Base-by-base conservation (phyloP, 345 rosid species). In the Fremontodendron californicum region DNA sequence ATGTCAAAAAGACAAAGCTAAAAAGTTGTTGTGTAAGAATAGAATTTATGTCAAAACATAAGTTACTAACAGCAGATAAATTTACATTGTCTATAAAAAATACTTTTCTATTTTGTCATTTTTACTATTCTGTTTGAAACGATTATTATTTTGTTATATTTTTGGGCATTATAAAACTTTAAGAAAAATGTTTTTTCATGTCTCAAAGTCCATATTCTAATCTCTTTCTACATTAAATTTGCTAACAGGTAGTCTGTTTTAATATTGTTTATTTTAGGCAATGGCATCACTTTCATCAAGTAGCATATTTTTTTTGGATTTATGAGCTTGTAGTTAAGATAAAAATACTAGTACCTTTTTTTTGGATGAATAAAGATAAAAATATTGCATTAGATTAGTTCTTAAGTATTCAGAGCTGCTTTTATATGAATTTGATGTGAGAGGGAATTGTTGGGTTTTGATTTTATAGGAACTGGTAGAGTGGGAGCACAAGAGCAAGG, bases 401-500 rank as follows among this genome's bases (percentile, higher is more conserved):
- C 18, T 19, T 19, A 19, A 0, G 18, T 37, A 19, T 19, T 19
- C 2, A 16, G 13, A 64, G 4, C 4, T 62, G 21, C 0, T 7
- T 62, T 33, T 31, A 62, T 62, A 6, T 33, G 67, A 31, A 62
- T 15, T 33, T 62, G 5, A 63, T 16, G 9, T 31, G 5, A 11
- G 29, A 72, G 23, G 35, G 15, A 35, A 63, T 71, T 19, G 42
- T 39, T n/a, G 58, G 8, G 64, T 4, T 62, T 73, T 82, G 40
- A 9, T 77, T n/a, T 58, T 80, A 25, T 74, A 90, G 91, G 93
- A 90, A 73, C 73, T 27, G n/a, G 87, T 85, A 33, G 91, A 88
- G 39, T 88, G 92, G 92, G 87, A 86, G 82, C 86, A 87, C 68
- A 86, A 85, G 83, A 90, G 91, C 74, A 88, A 87, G 75, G 37